Base-by-base conservation (phyloP, 768 basidiomycete genomes). In the Termitomyces sp. region DNA sequence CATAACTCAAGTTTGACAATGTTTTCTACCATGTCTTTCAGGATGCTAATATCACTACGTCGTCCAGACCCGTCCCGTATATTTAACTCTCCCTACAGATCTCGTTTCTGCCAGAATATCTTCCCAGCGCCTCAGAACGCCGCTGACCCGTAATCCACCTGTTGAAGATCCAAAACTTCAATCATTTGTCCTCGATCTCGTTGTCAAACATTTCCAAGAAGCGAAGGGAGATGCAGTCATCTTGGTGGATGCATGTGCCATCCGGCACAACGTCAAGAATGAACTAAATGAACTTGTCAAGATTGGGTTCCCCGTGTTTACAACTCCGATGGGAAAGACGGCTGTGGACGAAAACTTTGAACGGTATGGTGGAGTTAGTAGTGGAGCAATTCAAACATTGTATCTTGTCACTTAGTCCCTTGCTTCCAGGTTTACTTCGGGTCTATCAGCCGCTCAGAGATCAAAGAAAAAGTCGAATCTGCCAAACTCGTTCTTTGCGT, bases 281-380 rank as follows among this genome's bases (percentile, higher is more conserved):
- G 87, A 90, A 68, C 73, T 86, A 7, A 75, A 78, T 45, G 83
- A 88, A n/a, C 77, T 95, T 47, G 66, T 86, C 48, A 70, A 76
- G 53, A 92, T 90, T 2, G 80, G 79, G 3, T 89, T 87, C 71
- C 85, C 88, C 0, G 87, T 90, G 6, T 91, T 86, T 66, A 75
- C 83, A 3, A 77, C 89, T 0, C 88, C 88, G 0, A 92, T 92
- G 89, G 93, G 91, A 14, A 94, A 93, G 70, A 82, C 86, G 0
- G 80, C 83, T 0, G 72, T 94, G 12, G 77, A 81, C 49, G 92
- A 94, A 68, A 75, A 77, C 20, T 81, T 83, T 47, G 77, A 81
- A 36, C 81, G 89, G 7, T 93, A 90, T 68, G 91, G 92, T 51
- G 92, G 92, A 30, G 90, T 91, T 64, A 64, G 88, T 65, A 64